Evolutionary conservation across 352 stramenopile genomes (phyloP), one percentile per base, ranked within the genome.

Genomic region (Pythium biforme): DNA sequence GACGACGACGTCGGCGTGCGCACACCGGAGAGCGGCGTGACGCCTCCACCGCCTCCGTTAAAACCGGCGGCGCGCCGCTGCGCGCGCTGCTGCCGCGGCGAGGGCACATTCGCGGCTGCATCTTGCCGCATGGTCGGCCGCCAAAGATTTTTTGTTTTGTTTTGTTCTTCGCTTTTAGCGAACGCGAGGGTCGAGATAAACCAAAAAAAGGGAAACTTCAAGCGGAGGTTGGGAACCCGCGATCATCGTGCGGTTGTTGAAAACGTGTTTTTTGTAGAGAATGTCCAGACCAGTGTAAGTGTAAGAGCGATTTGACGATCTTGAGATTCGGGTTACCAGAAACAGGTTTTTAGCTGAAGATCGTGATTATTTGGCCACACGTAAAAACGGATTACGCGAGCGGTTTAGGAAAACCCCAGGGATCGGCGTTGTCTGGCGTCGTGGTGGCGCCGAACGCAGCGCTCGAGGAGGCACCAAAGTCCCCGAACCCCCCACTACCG

Each of bases 1-100:
- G 63, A 61, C 15, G 63, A 70, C 23, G 55, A 46, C 22, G 60
- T 56, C 39, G 55, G 62, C 51, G 59, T 60, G 27, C 53, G 52
- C 26, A 23, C 33, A 26, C 33, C 54, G 12, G 62, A 51, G 33
- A 48, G 50, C 40, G 43, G 46, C 48, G 54, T 57, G 5, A 23
- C 46, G n/a, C n/a, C n/a, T n/a, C n/a, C 6, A n/a, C 37, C 37
- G 17, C 37, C 37, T 45, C 27, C 48, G 62, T 27, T 54, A 58
- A 59, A 52, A 55, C 59, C 54, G 37, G 8, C 20, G 29, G 39
- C n/a, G 47, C 55, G 55, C 27, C 31, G 55, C 37, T 43, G 37
- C 31, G 55, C 45, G 45, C 55, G 55, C 55, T 62, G 55, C 33
- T 62, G 54, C 14, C 46, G 55, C 54, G 61, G 34, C 37, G 61